Evolutionary conservation across 306 rosid genomes (phyloP).

Genomic region (Astragalus membranaceus): DNA sequence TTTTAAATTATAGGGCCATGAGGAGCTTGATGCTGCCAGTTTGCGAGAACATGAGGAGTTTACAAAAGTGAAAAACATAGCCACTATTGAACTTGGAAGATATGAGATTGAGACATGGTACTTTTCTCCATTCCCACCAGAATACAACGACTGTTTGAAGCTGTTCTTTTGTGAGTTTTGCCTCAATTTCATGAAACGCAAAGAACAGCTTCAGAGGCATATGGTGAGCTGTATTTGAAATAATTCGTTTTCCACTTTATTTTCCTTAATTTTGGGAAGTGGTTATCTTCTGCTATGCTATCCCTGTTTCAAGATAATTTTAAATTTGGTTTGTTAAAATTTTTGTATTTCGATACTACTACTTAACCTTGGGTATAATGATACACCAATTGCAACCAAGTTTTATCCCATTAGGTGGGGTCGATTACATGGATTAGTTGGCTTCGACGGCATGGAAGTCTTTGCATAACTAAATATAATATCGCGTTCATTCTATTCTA

Average conservation of each 20-base stretch:
- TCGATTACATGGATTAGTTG: neutral
- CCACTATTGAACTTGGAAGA: constrained; percentile 97
- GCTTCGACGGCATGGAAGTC: neutral
- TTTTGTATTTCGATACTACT: neutral
- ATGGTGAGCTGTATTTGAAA: constrained; percentile 71
- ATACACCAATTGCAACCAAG: neutral
- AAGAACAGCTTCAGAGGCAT: constrained; percentile 99
- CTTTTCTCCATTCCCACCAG: constrained; percentile 97
- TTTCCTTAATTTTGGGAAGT: constrained; percentile 12
- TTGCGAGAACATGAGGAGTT: constrained; percentile 98
- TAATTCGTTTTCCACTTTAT: neutral
- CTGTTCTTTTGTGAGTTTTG: constrained; percentile 95
- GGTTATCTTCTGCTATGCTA: neutral
- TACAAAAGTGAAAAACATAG: constrained; percentile 96
- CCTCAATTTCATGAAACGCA: constrained; percentile 99
- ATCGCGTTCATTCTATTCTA: neutral
- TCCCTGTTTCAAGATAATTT: neutral
- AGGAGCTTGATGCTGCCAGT: constrained; percentile 99
- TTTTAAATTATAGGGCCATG: constrained; percentile 68
- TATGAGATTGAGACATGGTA: constrained; percentile 99
- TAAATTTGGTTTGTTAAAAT: neutral
- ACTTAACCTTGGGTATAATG: neutral
- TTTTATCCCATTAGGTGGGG: neutral
- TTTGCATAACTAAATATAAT: neutral
- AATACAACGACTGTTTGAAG: constrained; percentile 87